phyloP scores from a whole-genome alignment of 1,139 yeast species.

The Candida tropicalis region DNA sequence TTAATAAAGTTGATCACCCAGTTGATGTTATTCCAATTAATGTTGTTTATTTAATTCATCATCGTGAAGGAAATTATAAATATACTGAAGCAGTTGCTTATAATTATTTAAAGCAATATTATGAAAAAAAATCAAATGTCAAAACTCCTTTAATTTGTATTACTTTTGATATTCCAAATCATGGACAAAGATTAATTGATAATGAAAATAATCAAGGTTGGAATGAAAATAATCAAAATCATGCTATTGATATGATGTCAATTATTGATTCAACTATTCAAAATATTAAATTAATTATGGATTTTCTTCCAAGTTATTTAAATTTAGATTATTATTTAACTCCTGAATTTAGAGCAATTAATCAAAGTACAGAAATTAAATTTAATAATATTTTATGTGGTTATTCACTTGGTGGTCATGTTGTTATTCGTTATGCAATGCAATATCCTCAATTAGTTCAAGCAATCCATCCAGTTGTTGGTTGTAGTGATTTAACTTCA shows the following conservation, averaged over 20 bases:
- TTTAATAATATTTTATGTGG: constrained; percentile 50
- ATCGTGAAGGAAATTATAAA: constrained; percentile 32
- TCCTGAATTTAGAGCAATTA: constrained; percentile 22
- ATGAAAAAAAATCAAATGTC: constrained; percentile 19
- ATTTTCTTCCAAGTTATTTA: constrained; percentile 50
- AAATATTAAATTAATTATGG: constrained; percentile 51
- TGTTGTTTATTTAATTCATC: constrained; percentile 44
- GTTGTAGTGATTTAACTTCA: constrained; percentile 47
- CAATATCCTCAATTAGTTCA: constrained; percentile 41
- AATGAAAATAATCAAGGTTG: constrained; percentile 42
- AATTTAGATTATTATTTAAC: constrained; percentile 34
- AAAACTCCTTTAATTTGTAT: constrained; percentile 46
- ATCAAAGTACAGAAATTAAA: constrained; percentile 21
- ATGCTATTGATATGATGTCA: constrained; percentile 57
- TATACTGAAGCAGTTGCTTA: constrained; percentile 37
- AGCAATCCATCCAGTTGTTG: constrained; percentile 50
- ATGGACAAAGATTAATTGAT: constrained; percentile 52
- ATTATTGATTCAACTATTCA: constrained; percentile 52
- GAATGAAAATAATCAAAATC: constrained; percentile 42
- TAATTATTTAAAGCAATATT: constrained; percentile 29
- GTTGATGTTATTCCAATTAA: constrained; percentile 34
- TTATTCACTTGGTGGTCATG: constrained; percentile 64
- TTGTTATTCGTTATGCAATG: constrained; percentile 49
- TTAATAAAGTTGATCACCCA: constrained; percentile 17
- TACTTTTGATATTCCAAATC: constrained; percentile 63